Evolutionary conservation across 148 eudicot species (phyloP), one percentile per base, ranked within the genome.

Genomic region (Amaranthus palmeri): DNA sequence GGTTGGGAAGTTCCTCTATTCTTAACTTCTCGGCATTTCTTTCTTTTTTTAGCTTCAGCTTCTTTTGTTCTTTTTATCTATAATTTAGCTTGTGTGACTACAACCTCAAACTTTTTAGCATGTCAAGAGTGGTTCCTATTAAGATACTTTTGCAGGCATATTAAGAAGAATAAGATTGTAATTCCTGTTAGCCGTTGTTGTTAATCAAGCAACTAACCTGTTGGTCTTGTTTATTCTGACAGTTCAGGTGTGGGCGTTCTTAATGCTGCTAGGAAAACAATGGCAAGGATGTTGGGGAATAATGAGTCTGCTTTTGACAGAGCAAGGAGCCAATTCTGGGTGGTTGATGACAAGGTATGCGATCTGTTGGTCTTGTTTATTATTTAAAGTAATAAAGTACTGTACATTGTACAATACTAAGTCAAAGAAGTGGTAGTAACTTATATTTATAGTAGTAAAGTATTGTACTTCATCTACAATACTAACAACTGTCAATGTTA

Each of bases 181-280:
- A 62, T 50, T 48, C 63, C 75, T 55, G 17, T 46, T 42, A 13
- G 40, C 12, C 8, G 0, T 72, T 42, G 72, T 62, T 54, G 13
- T 50, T 60, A 46, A 40, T 40, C 58, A 4, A 56, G 50, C n/a
- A 46, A 53, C 70, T 67, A 52, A 72, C 54, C 5, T 68, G 53
- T 53, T n/a, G 44, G 55, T 47, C 61, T 47, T 68, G 56, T 54
- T 73, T 52, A 46, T 68, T 61, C 41, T 47, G 46, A 68, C 96
- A 93, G 98, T 85, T 97, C 98, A 78, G 98, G 98, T 70, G 89
- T 93, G 62, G 98, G 98, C 55, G 98, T 93, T 76, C 97, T 93
- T 52, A 93, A 93, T 82, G 92, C 98, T 81, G 98, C 93, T 68
- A 88, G 97, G 87, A 87, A 88, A 83, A 93, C 98, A 45, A 93